Base-by-base conservation (phyloP, 2,329 filamentous ascomycete species). In the Periconia sp. region DNA sequence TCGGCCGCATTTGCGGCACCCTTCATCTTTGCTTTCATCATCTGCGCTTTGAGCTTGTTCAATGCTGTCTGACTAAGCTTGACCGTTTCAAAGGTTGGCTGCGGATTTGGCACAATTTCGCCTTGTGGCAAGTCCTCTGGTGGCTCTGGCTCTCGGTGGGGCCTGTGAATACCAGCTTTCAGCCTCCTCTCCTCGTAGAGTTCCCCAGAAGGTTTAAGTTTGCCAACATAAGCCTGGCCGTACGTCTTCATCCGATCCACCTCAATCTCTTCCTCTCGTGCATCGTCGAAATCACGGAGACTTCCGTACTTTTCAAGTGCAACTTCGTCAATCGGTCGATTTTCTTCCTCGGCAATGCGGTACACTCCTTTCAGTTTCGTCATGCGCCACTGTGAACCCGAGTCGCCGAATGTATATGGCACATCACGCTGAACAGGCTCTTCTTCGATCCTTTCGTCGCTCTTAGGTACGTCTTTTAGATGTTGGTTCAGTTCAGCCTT, bases 331-430 rank as follows among this genome's bases (percentile, higher is more conserved):
- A 95, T 81, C 0, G 84, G 65, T n/a, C 82, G 82, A 0, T 86
- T 87, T 0, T 80, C 86, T 63, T 94, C 87, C 61, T 95, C 82
- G 0, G 92, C 91, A 50, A 87, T 83, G 23, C 85, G 83, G 72
- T 96, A 96, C 1, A 96, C 90, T 11, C 86, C 89, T 60, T 89
- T 92, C 31, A 99, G 83, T 73, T 92, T 97, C 6, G 89, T 96
- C 92, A 99, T 96, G 47, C 95, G 87, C 94, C 95, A 99, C 64
- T 91, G 85, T 14, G 92, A 93, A 0, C 94, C 93, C 7, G 84
- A 77, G 71, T 99, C 94, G 17, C 95, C 94, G 73, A 99, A 95
- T 0, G 79, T 90, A 69, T 97, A 99, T 53, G 84, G 80, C 9
- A 95, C 84, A 52, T 89, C 83, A 49, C 85, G 79, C 43, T 85